Base-by-base conservation (phyloP, 768 basidiomycete genomes). In the Lactarius tabidus region DNA sequence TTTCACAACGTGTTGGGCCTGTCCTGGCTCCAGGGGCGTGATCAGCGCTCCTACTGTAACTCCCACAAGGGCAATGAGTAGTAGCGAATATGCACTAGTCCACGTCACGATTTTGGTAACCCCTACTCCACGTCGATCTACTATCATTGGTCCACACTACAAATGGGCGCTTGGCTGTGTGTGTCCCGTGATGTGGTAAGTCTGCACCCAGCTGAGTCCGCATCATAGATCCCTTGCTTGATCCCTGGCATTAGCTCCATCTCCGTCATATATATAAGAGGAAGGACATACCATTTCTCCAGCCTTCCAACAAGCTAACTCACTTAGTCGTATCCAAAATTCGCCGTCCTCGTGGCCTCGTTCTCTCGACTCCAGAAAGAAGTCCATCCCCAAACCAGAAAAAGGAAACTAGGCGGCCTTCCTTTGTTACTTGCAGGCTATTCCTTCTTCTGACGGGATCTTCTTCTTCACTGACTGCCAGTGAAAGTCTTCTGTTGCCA, bases 211-310 rank as follows among this genome's bases (percentile, higher is more conserved):
- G n/a, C n/a, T n/a, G n/a, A n/a, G 51, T 54, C 65, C 65, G 60
- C 60, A 35, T 66, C 62, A 57, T 62, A 60, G 35, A 62, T 66
- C 65, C 41, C 45, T 4, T 33, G n/a, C n/a, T n/a, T n/a, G n/a
- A n/a, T n/a, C n/a, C n/a, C n/a, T n/a, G n/a, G n/a, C 8, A 41
- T 15, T 51, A 28, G 48, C 38, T 53, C 33, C 38, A 29, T 52
- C 43, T 39, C 31, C 54, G 54, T 18, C 54, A 59, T 54, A 48
- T 66, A 66, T 66, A 66, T 62, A 66, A 66, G 65, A 66, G 54
- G 65, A 52, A 57, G 55, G 45, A 57, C 64, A 29, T 53, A 6
- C 20, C 57, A 33, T 62, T 45, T 62, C 54, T 62, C 35, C 41
- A 62, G 23, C 31, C 65, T 31, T 38, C 60, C 57, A 59, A 29